Evolutionary conservation across 2,329 filamentous ascomycete genomes (phyloP), one percentile per base, ranked within the genome.

Genomic region (Fusarium brachygibbosum): DNA sequence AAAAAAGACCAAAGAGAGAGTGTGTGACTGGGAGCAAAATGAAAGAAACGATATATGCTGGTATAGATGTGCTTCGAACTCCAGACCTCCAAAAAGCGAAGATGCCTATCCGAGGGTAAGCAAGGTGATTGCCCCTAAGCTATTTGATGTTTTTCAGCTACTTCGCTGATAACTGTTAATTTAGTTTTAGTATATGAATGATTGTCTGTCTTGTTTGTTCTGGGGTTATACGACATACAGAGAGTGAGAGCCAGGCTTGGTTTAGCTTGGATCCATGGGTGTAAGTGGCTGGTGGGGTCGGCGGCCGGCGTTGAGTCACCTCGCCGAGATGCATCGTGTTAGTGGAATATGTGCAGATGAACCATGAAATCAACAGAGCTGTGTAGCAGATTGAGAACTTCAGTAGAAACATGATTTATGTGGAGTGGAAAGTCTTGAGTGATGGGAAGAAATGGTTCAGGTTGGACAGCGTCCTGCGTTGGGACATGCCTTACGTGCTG

Each of bases 221-320:
- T 45, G 11, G 21, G 4, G 37, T 32, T 34, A 35, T 3, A 38
- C 17, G 25, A 1, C 28, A 14, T 19, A 8, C 9, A 29, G 12
- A 19, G 40, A 12, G 25, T 8, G 21, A 8, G 11, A 29, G n/a
- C 14, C 19, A 4, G 6, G 23, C 10, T 35, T 10, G 31, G n/a
- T 21, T 14, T 35, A 31, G 49, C 19, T 10, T 41, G 38, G 32
- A 29, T 17, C 49, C 45, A 29, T 50, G 42, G 29, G 32, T 58
- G 40, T 41, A 41, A 37, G 60, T 16, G 11, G 17, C 23, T 17
- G n/a, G 60, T 64, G 61, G 51, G 51, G 58, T 23, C 11, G 7
- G n/a, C 25, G 3, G 25, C 11, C 38, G 19, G 38, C 23, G 34
- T 65, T 65, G 60, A 65, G 34, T 65, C 62, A 63, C 50, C 49